Evolutionary conservation across 73 alveolate species (phyloP), one percentile per base, ranked within the genome.

Genomic region (Durusdinium trenchii): DNA sequence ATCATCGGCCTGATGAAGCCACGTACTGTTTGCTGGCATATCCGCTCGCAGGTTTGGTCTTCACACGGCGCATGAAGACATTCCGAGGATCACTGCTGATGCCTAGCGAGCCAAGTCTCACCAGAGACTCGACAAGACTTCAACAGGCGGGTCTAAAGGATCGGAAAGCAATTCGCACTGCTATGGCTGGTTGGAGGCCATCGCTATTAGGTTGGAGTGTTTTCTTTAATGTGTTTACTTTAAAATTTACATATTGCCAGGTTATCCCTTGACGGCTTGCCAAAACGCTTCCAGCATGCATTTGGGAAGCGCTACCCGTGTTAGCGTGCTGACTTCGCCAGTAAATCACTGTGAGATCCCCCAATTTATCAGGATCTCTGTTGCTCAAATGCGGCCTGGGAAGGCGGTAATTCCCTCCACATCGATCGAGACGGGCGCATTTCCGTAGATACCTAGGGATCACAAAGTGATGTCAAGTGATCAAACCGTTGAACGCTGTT

Each of bases 1-100:
- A 45, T 35, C 3, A 14, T 52, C 54, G 1, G 62, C 93, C 93
- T 32, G 98, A 40, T 35, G 94, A 99, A 92, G 96, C 84, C 35
- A 98, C 96, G 71, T 62, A 81, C 42, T 99, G 99, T 81, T 93
- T 95, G 90, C 95, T 78, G 69, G 99, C 99, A 52, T 99, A 99
- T 36, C 99, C 99, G 45, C 97, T 85, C 32, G 99, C 99, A n/a
- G 99, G 99, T 30, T 99, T 94, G 32, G 99, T 90, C 96, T 99
- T 99, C 99, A 98, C 99, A 32, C 99, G 99, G 30, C 99, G 99
- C 99, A 99, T 99, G 99, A 99, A 99, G 60, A 99, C 99, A 47
- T 99, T 99, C 87, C 99, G 99, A 62, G 94, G 99, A 93, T 99
- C 99, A 75, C 99, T 89, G 99, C 99, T 99, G 89, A 99, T 99